Percentiles rank a stretch among this genome's conserved stretches.
These are phyloP conservation scores for Paramecium tetraurelia DNA, from an alignment of 73 alveolate species.

Conservation along the genomic window DNA sequence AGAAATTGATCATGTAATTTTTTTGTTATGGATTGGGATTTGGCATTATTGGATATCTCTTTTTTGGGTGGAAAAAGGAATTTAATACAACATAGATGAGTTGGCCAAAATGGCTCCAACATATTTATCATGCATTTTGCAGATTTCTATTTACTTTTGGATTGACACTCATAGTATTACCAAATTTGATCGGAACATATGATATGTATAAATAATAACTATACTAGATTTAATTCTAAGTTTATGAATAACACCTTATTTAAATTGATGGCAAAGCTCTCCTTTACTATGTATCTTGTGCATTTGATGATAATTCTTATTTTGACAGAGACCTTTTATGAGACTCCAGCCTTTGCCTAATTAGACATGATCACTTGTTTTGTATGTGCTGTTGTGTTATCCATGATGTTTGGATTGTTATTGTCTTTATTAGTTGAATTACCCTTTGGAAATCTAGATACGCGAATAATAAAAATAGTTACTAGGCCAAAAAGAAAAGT, in stretches of 20 bases:
- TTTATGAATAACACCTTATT: not conserved
- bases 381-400: not conserved
- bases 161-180: not conserved
- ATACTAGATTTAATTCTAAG: not conserved
- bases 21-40: constrained; percentile 1
- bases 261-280: not conserved
- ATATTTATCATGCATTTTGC: not conserved
- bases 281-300: not conserved
- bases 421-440: not conserved
- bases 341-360: not conserved
- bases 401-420: not conserved
- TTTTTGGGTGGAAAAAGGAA: not conserved
- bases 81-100: not conserved
- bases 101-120: not conserved
- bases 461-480: not conserved
- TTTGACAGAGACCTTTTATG: not conserved
- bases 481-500: not conserved
- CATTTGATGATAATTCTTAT: not conserved
- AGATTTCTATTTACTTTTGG: not conserved
- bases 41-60: not conserved
- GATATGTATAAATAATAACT: not conserved
- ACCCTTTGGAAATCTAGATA: constrained; percentile 13
- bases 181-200: not conserved
- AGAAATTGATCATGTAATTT: not conserved
- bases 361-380: not conserved